phyloP scores from a whole-genome alignment of 352 stramenopile genomes.

The Globisporangium apiculatum region DNA sequence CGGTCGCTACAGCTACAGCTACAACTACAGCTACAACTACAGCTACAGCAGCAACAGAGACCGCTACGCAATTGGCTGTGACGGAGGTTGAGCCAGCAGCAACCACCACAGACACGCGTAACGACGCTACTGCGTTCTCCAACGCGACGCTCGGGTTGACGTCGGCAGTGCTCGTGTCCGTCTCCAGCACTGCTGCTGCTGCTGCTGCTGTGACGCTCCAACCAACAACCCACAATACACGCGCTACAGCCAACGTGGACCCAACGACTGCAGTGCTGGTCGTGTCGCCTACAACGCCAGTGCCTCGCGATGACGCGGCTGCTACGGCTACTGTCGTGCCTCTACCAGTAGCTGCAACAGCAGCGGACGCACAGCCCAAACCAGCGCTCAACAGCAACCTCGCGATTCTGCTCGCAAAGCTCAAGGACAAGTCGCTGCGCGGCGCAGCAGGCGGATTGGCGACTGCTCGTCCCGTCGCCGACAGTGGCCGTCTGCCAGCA shows the following conservation, averaged over 20 bases:
- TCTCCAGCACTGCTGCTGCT: too few relatives aligned
- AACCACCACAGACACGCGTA: neutral
- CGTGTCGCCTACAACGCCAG: too few relatives aligned
- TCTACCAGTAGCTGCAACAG: neutral
- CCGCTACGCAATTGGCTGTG: too few relatives aligned
- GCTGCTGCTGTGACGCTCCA: neutral
- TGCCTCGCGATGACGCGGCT: too few relatives aligned
- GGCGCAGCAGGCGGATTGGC: too few relatives aligned
- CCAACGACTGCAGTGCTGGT: too few relatives aligned
- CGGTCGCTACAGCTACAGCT: neutral
- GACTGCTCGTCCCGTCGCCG: too few relatives aligned
- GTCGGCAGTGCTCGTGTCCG: too few relatives aligned
- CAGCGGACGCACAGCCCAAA: neutral
- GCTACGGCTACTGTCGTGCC: too few relatives aligned
- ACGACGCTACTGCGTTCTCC: too few relatives aligned
- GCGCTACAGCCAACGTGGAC: too few relatives aligned
- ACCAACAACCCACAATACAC: neutral
- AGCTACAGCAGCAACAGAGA: neutral
- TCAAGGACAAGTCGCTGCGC: constrained; percentile 16
- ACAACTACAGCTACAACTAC: neutral
- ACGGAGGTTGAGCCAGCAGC: neutral
- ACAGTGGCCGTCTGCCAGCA: neutral
- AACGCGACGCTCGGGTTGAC: too few relatives aligned
- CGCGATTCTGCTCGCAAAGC: constrained; percentile 17
- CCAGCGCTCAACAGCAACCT: constrained; percentile 3